Percentiles rank a stretch among this genome's conserved stretches.
Evolutionary conservation across 2,329 filamentous ascomycete species (phyloP).

Genomic region (Drechmeria coniospora): DNA sequence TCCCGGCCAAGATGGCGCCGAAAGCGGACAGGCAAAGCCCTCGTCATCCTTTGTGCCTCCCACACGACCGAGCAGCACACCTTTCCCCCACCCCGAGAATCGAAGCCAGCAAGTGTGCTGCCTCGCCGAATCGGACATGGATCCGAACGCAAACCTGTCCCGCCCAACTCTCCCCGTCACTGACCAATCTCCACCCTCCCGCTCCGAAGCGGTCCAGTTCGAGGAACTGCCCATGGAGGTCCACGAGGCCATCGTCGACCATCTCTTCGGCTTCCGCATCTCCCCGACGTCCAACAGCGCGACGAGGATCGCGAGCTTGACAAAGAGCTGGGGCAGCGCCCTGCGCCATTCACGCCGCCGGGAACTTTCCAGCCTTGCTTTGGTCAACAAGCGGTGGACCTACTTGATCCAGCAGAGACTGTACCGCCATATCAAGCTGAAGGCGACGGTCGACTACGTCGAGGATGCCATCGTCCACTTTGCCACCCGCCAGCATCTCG

Average conservation of each 20-base stretch:
- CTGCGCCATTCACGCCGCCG: slow-evolving; percentile 52
- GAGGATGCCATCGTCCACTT: slow-evolving; percentile 48
- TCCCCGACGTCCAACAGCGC: slow-evolving; percentile 43
- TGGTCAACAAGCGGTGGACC: slow-evolving; percentile 50
- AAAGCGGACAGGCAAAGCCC: slow-evolving; percentile 30
- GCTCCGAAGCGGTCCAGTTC: slow-evolving; percentile 19
- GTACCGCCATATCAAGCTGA: slow-evolving; percentile 62
- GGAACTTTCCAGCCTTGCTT: slow-evolving; percentile 49
- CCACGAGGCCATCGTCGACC: slow-evolving; percentile 56
- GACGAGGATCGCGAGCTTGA: slow-evolving; percentile 34
- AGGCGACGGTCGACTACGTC: slow-evolving; percentile 50
- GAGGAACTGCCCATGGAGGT: slow-evolving; percentile 51
- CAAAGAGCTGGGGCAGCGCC: slow-evolving; percentile 47
- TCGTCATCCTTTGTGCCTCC: slow-evolving; percentile 17
- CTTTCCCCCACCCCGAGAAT: slow-evolving; percentile 39
- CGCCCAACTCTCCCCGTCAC: slow-evolving; percentile 5
- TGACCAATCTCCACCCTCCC: slow-evolving; percentile 6
- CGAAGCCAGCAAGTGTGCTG: slow-evolving; percentile 17
- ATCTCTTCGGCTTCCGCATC: slow-evolving; percentile 53
- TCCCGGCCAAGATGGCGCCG: slow-evolving; percentile 36
- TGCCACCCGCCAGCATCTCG: slow-evolving; percentile 38
- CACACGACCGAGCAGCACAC: slow-evolving; percentile 41
- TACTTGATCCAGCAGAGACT: slow-evolving; percentile 54
- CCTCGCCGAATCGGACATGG: slow-evolving; percentile 10
- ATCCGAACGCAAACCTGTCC: slow-evolving; percentile 5